Evolutionary conservation across 1,139 yeast species (phyloP), one percentile per base, ranked within the genome.

Genomic region (Fermentozyma sake): DNA sequence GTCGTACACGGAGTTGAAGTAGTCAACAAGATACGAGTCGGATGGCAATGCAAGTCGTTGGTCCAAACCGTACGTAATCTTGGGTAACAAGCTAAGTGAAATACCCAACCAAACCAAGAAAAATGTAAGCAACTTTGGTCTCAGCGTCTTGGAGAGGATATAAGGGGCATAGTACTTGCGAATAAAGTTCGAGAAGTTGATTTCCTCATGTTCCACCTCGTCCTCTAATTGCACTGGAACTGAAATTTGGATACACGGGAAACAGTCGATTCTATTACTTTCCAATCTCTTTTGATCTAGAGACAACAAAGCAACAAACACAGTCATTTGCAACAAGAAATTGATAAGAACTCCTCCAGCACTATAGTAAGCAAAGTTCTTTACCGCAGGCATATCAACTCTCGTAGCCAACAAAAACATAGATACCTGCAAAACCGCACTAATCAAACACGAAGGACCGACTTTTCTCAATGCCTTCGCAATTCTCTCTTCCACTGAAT

Each of bases 341-440:
- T 91, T 89, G 42, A 85, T 61, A 9, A 79, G 50, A 2, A 91
- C 79, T 0, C 97, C 93, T 8, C 89, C 84, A 0, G 95, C 93
- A 9, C 95, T 84, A 48, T 85, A 91, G 14, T 79, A 59, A 0
- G 98, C 96, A 65, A 91, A 91, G 52, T 89, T 91, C 38, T 80
- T 71, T 6, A 89, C 97, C 0, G 97, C 97, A 3, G 97, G 97
- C 96, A 89, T 91, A 11, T 79, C 72, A 5, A 91, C 97, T 6
- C 67, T 56, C 0, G 94, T 68, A 0, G 96, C 96, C 24, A 91
- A 61, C 7, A 77, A 57, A 48, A 91, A 87, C 50, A 95, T 83
- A 5, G 78, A 61, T 6, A 80, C 67, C 45, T 91, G 96, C 29
- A 91, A 73, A 1, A 77, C 41, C 0, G 95, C 79, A 31, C 95